Conservation (phyloP, 2,329 filamentous ascomycete species). For the Colletotrichum gigasporum region DNA sequence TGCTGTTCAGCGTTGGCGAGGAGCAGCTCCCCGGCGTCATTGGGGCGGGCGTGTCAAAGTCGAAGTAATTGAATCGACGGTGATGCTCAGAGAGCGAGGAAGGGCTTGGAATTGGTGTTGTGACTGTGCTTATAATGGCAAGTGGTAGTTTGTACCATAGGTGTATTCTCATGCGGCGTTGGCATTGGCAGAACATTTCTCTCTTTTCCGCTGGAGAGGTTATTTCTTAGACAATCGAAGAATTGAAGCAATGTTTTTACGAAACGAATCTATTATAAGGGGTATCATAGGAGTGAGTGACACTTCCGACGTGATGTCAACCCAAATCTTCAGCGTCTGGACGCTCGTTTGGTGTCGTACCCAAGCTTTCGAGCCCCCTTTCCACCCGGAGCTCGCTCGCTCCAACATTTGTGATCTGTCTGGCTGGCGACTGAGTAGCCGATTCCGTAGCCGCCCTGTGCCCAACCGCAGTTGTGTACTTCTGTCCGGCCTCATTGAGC, state of each 20-base stretch:
- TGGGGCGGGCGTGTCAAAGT: constrained; percentile 87
- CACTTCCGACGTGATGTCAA: constrained; percentile 29
- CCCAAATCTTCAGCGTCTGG: constrained; percentile 39
- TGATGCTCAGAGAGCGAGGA: not conserved
- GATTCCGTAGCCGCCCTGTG: constrained; percentile 5
- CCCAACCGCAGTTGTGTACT: constrained; percentile 58
- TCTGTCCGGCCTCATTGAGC: constrained; percentile 81
- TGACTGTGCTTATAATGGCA: constrained; percentile 31
- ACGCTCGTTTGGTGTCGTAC: constrained; percentile 50
- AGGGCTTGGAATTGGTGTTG: constrained; percentile 15
- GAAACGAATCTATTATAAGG: not conserved
- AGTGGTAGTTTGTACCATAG: constrained; percentile 39
- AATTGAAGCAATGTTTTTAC: constrained; percentile 25
- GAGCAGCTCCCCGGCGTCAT: constrained; percentile 93
- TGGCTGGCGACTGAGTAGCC: constrained; percentile 29
- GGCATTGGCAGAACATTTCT: constrained; percentile 36
- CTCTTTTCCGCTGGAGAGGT: constrained; percentile 33
- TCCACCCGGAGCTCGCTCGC: constrained; percentile 41
- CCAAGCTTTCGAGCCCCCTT: constrained; percentile 58
- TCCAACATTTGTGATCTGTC: constrained; percentile 26
- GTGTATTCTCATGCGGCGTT: constrained; percentile 39
- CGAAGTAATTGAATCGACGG: constrained; percentile 58
- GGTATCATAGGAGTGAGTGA: constrained; percentile 34
- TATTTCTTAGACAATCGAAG: constrained; percentile 34
- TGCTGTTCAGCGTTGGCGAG: constrained; percentile 85